A percentile compares a stretch with the other conserved stretches of the same genome.
phyloP scores from a whole-genome alignment of 108 stramenopile species.

The Seminavis robusta region DNA sequence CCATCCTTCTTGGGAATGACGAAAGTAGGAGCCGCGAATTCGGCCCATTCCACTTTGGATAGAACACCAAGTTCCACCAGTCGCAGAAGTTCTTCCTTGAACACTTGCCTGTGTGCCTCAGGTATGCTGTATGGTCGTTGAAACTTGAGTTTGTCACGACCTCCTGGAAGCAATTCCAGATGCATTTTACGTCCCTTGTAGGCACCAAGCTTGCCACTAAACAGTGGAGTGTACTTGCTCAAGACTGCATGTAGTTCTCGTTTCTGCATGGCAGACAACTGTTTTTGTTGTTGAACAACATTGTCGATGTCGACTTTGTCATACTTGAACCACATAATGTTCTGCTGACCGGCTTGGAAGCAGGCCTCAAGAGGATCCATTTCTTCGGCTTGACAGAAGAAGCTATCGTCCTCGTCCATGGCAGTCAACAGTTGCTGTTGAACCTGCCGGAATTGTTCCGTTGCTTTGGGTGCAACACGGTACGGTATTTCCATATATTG shows the following conservation, averaged over 20 bases:
- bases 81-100: slow-evolving; percentile 22
- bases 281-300: slow-evolving; percentile 9
- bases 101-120: slow-evolving; percentile 8
- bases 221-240: slow-evolving; percentile 3
- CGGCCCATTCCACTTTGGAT: slow-evolving; percentile 26
- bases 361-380: no score
- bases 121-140: slow-evolving; percentile 17
- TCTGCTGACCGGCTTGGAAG: no score
- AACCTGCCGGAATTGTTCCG: no score
- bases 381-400: no score
- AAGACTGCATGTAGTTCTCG: slow-evolving; percentile 14
- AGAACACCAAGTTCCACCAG: slow-evolving; percentile 22
- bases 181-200: slow-evolving; percentile 33
- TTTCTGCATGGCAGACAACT: slow-evolving; percentile 14
- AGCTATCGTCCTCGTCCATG: no score
- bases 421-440: no score
- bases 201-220: slow-evolving; percentile 21
- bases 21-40: slow-evolving; percentile 22
- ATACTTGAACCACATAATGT: slow-evolving; percentile 39
- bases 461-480: no score
- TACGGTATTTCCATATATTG: no score
- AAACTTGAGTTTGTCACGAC: slow-evolving; percentile 19
- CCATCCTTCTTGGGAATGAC: slow-evolving; percentile 30
- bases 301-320: slow-evolving; percentile 24
- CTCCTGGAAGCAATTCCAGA: slow-evolving; percentile 16